These are phyloP conservation scores for Lagenaria siceraria DNA, from an alignment of 306 rosid genomes.

Conservation along the genomic window DNA sequence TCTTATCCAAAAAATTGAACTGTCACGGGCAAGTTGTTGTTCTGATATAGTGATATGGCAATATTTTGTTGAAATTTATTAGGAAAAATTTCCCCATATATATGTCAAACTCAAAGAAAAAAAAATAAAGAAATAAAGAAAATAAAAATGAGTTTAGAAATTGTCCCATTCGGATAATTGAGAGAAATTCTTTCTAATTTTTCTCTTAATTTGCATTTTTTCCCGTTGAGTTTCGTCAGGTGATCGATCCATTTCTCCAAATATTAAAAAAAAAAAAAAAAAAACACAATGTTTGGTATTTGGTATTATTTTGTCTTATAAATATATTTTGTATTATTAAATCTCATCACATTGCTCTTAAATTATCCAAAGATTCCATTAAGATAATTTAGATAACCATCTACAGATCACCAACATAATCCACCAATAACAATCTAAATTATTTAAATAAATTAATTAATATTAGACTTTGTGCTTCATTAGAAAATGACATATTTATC, in stretches of 20 bases:
- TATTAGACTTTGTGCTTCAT: neutral
- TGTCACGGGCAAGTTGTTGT: neutral
- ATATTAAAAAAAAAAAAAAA: neutral
- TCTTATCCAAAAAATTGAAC: neutral
- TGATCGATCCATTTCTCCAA: neutral
- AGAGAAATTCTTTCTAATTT: neutral
- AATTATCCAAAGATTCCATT: neutral
- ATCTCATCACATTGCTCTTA: neutral
- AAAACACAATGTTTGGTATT: neutral
- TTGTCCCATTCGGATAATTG: neutral
- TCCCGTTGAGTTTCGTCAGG: neutral
- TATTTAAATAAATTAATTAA: neutral
- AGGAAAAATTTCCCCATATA: neutral
- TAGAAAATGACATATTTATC: neutral
- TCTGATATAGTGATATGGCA: neutral
- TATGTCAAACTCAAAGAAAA: neutral
- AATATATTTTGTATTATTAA: neutral
- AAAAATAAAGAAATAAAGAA: too few relatives aligned
- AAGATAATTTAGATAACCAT: conserved; percentile 3
- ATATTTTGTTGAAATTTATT: neutral
- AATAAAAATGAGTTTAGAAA: too few relatives aligned
- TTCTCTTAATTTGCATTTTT: neutral
- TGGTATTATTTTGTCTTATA: neutral
- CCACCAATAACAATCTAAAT: neutral
- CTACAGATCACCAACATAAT: neutral